These are phyloP conservation scores for Thinopyrum elongatum DNA, from an alignment of 176 grass and related monocot genomes.

Conservation along the genomic window DNA sequence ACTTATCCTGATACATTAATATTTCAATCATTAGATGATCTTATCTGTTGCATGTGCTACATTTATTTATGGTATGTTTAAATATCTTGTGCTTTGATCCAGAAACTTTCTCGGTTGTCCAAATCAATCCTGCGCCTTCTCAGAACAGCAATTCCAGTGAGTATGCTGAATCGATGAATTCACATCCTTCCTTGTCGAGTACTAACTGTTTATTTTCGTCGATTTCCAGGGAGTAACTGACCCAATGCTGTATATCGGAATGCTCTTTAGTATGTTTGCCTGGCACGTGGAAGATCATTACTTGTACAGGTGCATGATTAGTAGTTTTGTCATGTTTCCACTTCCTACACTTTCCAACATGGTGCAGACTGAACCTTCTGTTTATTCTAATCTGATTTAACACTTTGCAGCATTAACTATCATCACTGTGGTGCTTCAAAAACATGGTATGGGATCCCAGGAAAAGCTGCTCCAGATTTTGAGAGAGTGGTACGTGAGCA, in stretches of 20 bases:
- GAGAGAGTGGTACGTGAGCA: constrained; percentile 73
- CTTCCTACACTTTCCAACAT: constrained; percentile 25
- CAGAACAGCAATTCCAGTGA: constrained; percentile 74
- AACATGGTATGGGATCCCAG: constrained; percentile 92
- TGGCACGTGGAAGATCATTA: constrained; percentile 99
- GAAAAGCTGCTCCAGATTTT: constrained; percentile 83
- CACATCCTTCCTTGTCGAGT: background rate
- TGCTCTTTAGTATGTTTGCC: constrained; percentile 99
- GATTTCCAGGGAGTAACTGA: constrained; percentile 88
- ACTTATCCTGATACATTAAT: constrained; percentile 1
- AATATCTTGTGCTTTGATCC: constrained; percentile 32
- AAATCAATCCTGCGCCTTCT: constrained; percentile 86
- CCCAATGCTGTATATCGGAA: constrained; percentile 98
- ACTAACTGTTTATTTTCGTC: constrained; percentile 19
- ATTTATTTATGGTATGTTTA: constrained; percentile 8
- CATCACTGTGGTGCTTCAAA: constrained; percentile 97
- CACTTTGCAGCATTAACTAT: constrained; percentile 80
- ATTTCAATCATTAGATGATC: constrained; percentile 2
- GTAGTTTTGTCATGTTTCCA: constrained; percentile 11
- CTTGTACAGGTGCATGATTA: constrained; percentile 70
- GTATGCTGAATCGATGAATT: constrained; percentile 20
- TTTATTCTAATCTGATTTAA: constrained; percentile 28
- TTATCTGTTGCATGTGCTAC: constrained; percentile 10
- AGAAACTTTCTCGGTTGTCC: constrained; percentile 83
- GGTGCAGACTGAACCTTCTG: constrained; percentile 4